Percentiles rank a stretch among this genome's conserved stretches.
Conservation (phyloP, 2,329 filamentous ascomycete species). For the Alternaria panax region DNA sequence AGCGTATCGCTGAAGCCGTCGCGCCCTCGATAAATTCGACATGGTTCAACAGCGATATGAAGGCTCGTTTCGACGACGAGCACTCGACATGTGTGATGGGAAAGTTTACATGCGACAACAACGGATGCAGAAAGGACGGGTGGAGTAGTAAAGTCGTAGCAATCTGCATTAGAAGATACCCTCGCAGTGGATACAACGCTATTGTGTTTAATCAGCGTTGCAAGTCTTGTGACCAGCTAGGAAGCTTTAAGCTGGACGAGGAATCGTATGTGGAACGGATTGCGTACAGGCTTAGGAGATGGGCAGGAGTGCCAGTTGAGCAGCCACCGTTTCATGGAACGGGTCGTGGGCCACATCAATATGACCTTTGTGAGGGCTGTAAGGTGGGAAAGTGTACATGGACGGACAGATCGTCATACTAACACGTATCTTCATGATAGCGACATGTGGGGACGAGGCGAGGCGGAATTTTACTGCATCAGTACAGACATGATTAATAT, state of each 20-base stretch:
- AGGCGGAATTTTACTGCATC: neutral
- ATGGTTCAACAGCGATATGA: constrained; percentile 12
- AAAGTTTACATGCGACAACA: constrained; percentile 26
- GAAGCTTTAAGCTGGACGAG: constrained; percentile 23
- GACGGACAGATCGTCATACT: neutral
- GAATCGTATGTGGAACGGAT: constrained; percentile 30
- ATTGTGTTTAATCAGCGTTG: constrained; percentile 30
- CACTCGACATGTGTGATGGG: constrained; percentile 17
- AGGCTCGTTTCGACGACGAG: constrained; percentile 6
- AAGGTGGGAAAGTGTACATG: neutral
- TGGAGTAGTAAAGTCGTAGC: constrained; percentile 27
- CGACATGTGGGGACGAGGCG: neutral
- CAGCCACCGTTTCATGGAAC: neutral
- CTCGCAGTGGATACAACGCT: constrained; percentile 26
- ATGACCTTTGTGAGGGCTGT: constrained; percentile 3
- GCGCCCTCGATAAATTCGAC: neutral
- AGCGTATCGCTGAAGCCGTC: constrained; percentile 4
- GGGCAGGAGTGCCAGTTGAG: constrained; percentile 26
- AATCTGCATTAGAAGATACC: constrained; percentile 23
- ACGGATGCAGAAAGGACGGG: constrained; percentile 5
- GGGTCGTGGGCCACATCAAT: neutral
- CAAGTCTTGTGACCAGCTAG: constrained; percentile 24
- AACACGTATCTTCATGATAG: neutral
- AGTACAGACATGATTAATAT: neutral
- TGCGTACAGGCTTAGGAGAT: constrained; percentile 31